A percentile compares a stretch with the other conserved stretches of the same genome.
Evolutionary conservation across 345 rosid genomes (phyloP).

Genomic region (Ceriops zippeliana): DNA sequence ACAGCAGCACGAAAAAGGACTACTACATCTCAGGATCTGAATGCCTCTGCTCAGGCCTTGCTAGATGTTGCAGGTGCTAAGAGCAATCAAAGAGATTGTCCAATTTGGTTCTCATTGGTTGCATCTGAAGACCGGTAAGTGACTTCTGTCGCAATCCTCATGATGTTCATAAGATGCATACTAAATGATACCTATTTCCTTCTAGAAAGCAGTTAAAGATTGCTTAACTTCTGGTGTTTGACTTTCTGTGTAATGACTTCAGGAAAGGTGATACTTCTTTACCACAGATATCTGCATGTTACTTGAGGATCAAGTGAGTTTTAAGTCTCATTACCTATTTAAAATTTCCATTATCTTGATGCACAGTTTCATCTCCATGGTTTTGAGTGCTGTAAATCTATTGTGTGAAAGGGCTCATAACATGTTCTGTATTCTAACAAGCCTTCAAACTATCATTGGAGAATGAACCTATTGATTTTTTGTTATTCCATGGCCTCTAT

Average conservation of each 20-base stretch:
- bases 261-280: constrained; percentile 74
- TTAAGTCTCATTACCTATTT: constrained; percentile 6
- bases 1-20: constrained; percentile 57
- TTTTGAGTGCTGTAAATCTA: too few species aligned
- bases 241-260: constrained; percentile 31
- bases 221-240: constrained; percentile 12
- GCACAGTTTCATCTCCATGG: too few species aligned
- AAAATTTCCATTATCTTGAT: background rate
- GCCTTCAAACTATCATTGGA: background rate
- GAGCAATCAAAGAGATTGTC: constrained; percentile 56
- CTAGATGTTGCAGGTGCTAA: constrained; percentile 46
- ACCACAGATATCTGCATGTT: constrained; percentile 79
- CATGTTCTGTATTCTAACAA: too few species aligned
- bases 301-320: constrained; percentile 79
- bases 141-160: constrained; percentile 1
- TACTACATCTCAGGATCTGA: constrained; percentile 43
- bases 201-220: background rate
- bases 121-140: constrained; percentile 88
- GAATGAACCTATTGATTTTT: background rate
- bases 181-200: background rate
- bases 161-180: background rate
- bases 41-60: constrained; percentile 49
- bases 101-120: constrained; percentile 93
- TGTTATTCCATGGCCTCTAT: background rate
- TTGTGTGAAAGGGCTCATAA: too few species aligned